Evolutionary conservation across 768 basidiomycete species (phyloP), one percentile per base, ranked within the genome.

Genomic region (Lactarius akahatsu): DNA sequence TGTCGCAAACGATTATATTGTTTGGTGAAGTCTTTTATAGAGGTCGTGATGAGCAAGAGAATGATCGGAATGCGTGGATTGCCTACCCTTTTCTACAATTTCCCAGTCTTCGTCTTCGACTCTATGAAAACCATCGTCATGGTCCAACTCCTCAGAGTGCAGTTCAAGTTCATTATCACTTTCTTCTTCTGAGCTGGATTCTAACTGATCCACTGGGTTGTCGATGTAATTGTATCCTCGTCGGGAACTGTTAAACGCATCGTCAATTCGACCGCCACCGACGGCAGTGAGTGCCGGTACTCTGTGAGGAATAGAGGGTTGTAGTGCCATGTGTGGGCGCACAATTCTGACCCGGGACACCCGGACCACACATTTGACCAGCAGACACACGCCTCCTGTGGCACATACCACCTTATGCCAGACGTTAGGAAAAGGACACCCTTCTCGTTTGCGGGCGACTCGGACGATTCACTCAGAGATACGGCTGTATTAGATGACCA

Each of bases 1-100:
- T 98, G 96, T 59, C 91, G 81, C 36, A 98, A 81, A 28, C 97
- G 89, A 78, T 98, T 98, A 78, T 92, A 99, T 72, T 98, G 95
- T 77, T 98, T 98, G 40, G 97, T 98, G 72, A 99, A 98, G 79
- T 99, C 97, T 97, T 75, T 97, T 75, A 59, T 64, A 62, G 67
- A 30, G 36, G 38, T 28, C 30, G 28, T 20, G 4, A 57, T 16
- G 4, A 50, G 59, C 34, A 43, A 45, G 26, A 6, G 6, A 60
- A 58, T 55, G 36, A 70, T 63, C 58, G 16, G 57, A 36, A 47
- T 18, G 43, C 13, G 34, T 23, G 28, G 26, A 26, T 66, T 50
- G 73, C 82, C 52, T 70, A 89, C 94, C 90, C 83, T 89, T 78
- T 77, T 94, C 92, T 61, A 90, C 84, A 63, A 91, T 82, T 75